These are phyloP conservation scores for Penicillium sp. DNA, from an alignment of 2,329 filamentous ascomycete species.

Conservation along the genomic window DNA sequence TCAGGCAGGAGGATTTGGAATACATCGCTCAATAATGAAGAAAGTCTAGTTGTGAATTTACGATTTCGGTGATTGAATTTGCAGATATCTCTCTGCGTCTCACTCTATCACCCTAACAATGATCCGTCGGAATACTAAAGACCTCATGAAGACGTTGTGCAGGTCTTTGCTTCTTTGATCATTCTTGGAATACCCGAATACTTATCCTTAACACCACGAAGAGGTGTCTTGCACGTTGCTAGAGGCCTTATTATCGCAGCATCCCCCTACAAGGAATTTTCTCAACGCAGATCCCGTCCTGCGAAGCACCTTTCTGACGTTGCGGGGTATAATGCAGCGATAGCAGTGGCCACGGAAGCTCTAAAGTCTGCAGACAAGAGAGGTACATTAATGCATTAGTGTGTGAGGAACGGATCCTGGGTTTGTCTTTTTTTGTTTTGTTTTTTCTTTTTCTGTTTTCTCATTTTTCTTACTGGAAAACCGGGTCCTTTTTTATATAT, in stretches of 20 bases:
- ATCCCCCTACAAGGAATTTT: too few relatives aligned
- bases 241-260: not conserved
- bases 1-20: not conserved
- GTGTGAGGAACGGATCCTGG: too few relatives aligned
- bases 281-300: too few relatives aligned
- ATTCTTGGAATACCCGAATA: not conserved
- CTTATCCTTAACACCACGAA: not conserved
- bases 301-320: too few relatives aligned
- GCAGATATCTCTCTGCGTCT: not conserved
- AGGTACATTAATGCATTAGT: too few relatives aligned
- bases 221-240: not conserved
- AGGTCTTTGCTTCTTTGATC: not conserved
- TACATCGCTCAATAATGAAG: not conserved
- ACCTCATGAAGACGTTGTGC: not conserved
- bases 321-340: too few relatives aligned
- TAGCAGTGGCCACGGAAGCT: too few relatives aligned
- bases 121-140: not conserved
- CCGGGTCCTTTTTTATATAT: too few relatives aligned
- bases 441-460: too few relatives aligned
- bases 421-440: too few relatives aligned
- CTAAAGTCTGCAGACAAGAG: too few relatives aligned
- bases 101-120: not conserved
- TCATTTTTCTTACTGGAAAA: too few relatives aligned
- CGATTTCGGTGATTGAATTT: not conserved
- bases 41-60: not conserved